Evolutionary conservation across 352 stramenopile genomes (phyloP), one percentile per base, ranked within the genome.

Genomic region (Blastocystis sp.): DNA sequence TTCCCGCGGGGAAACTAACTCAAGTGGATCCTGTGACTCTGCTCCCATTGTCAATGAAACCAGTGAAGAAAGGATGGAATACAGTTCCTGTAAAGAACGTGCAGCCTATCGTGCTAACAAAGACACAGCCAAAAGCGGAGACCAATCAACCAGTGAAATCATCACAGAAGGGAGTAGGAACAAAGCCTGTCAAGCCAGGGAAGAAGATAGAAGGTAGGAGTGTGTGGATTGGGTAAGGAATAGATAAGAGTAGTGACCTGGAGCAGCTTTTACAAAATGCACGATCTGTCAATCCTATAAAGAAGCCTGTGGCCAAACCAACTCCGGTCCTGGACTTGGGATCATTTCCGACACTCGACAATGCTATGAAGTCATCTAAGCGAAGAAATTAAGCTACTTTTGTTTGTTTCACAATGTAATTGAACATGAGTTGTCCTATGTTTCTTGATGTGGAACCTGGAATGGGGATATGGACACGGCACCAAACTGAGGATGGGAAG

Each of bases 391-490:
- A 64, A 43, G 30, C 24, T 7, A 30, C 7, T 24, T 5, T 3
- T 81, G 70, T 81, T 81, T 81, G 70, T 81, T 81, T 20, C 43
- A 63, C 59, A 50, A 73, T 13, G 30, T 1, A 8, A 9, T 20
- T 41, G 39, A 8, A 43, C 30, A 76, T 76, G 65, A 76, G 65
- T 26, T 24, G 11, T 20, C 37, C 37, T n/a, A 81, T 81, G 70
- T 66, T 81, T 30, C 20, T 66, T 11, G 70, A 81, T 47, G 39
- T 18, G 18, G 70, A 81, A 16, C 39, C 47, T 11, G 70, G 70
- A 43, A 81, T 81, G 70, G 70, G 70, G 0, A 81, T 81, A 26
- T 81, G 70, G 70, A 81, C 70, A 9, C 20, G 34, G 6, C 70
- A 81, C 70, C 8, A 18, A 11, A 81, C 70, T 3, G 54, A 81